Evolutionary conservation across 2,329 filamentous ascomycete species (phyloP).

Genomic region (Conoideocrella luteorostrata): DNA sequence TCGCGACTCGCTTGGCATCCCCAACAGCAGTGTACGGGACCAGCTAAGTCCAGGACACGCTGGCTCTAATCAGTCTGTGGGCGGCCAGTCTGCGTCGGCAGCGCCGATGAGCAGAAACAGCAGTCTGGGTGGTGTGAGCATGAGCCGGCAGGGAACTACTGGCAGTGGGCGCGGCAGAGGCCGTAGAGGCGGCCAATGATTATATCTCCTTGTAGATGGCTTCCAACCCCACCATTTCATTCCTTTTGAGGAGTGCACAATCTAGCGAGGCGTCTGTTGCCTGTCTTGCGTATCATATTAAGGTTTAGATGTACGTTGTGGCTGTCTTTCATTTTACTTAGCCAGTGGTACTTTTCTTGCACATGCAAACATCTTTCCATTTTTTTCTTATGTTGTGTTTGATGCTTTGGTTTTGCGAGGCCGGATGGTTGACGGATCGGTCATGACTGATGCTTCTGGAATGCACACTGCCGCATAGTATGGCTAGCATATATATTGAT

Average conservation of each 20-base stretch:
- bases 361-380: not conserved
- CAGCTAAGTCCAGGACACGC: conserved; percentile 26
- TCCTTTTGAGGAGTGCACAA: not conserved
- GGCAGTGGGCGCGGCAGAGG: conserved; percentile 44
- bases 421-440: not conserved
- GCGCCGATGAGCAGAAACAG: conserved; percentile 49
- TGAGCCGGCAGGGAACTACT: conserved; percentile 49
- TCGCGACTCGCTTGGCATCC: conserved; percentile 43
- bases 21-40: conserved; percentile 36
- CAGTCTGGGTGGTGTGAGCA: conserved; percentile 47
- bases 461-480: not conserved
- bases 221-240: too few relatives aligned
- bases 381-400: not conserved
- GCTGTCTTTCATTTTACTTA: not conserved
- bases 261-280: not conserved
- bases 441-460: not conserved
- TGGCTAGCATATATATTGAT: conserved; percentile 2
- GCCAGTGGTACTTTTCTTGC: not conserved
- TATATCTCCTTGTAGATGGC: too few relatives aligned
- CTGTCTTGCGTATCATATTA: not conserved
- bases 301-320: not conserved
- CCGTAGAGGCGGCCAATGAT: conserved; percentile 21
- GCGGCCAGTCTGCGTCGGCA: conserved; percentile 27
- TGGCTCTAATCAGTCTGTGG: conserved; percentile 16
- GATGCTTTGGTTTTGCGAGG: not conserved